Conservation (phyloP, 2,329 filamentous ascomycete species). For the Fusarium sp. region DNA sequence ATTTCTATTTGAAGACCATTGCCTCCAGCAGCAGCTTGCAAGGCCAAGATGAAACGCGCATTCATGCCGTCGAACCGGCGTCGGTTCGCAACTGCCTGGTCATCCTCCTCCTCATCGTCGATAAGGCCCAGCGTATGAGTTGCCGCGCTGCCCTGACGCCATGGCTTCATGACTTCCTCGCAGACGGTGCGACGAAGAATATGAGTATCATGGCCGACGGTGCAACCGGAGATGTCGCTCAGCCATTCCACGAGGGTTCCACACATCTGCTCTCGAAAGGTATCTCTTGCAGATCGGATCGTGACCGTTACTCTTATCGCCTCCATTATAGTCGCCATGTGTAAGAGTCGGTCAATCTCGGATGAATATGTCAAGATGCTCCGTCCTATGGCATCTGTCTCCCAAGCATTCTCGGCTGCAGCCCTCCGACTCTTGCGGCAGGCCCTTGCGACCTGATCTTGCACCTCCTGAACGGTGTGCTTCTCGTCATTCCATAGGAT, state of each 20-base stretch:
- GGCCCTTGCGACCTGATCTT: constrained; percentile 89
- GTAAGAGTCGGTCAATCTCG: constrained; percentile 78
- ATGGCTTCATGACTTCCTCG: constrained; percentile 89
- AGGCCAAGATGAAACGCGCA: constrained; percentile 51
- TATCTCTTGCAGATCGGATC: constrained; percentile 91
- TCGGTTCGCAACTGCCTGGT: constrained; percentile 57
- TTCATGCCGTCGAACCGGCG: constrained; percentile 48
- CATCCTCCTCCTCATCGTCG: constrained; percentile 60
- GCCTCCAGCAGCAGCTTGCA: constrained; percentile 49
- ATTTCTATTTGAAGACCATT: constrained; percentile 46
- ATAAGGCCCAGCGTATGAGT: constrained; percentile 70
- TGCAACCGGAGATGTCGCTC: constrained; percentile 89
- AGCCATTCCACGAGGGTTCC: constrained; percentile 98
- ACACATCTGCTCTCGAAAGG: constrained; percentile 98
- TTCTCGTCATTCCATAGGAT: constrained; percentile 99
- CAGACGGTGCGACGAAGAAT: constrained; percentile 87
- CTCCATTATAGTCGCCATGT: constrained; percentile 87
- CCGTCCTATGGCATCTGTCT: constrained; percentile 89
- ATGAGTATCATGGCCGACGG: constrained; percentile 81
- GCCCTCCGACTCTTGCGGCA: constrained; percentile 79
- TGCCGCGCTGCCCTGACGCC: constrained; percentile 87
- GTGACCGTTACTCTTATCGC: constrained; percentile 97
- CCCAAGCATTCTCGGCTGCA: constrained; percentile 81
- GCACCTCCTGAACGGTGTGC: constrained; percentile 92
- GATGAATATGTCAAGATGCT: constrained; percentile 83